phyloP scores from a whole-genome alignment of 1,139 yeast genomes.

The Keqinozyma sinolaborantium region DNA sequence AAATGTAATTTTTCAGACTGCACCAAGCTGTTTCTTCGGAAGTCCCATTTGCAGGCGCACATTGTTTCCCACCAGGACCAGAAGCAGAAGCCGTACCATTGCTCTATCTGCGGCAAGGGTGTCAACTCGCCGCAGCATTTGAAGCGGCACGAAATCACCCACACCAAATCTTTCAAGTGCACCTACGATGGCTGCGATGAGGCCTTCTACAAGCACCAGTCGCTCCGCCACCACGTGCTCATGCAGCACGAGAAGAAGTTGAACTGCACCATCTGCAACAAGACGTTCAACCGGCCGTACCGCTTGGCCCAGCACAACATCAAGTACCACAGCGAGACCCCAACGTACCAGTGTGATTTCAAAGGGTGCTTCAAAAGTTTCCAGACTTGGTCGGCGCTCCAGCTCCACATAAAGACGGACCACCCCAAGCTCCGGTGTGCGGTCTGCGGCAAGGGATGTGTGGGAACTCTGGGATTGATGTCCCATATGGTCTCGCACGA shows the following conservation, averaged over 20 bases:
- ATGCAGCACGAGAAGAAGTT: conserved; percentile 56
- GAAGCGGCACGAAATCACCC: conserved; percentile 76
- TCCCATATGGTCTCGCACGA: conserved; percentile 66
- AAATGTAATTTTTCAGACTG: conserved; percentile 56
- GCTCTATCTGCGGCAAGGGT: conserved; percentile 79
- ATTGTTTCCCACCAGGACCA: conserved; percentile 54
- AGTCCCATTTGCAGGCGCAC: conserved; percentile 79
- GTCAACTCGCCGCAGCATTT: conserved; percentile 80
- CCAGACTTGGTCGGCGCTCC: conserved; percentile 75
- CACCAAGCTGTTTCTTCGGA: conserved; percentile 63
- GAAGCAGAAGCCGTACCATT: conserved; percentile 66
- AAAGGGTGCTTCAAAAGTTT: conserved; percentile 60
- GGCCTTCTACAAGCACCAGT: conserved; percentile 74
- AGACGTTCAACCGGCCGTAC: conserved; percentile 57
- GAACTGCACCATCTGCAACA: conserved; percentile 57
- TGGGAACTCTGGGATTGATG: conserved; percentile 65
- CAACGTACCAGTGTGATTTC: conserved; percentile 60
- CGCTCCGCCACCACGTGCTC: conserved; percentile 68
- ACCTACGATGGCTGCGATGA: conserved; percentile 58
- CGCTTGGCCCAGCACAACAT: conserved; percentile 59
- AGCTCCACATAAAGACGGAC: conserved; percentile 63
- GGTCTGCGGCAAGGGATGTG: conserved; percentile 69
- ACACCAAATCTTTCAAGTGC: conserved; percentile 68
- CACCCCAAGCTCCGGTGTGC: conserved; percentile 72
- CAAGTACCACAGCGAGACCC: conserved; percentile 54